Evolutionary conservation across 176 grass and related monocot genomes (phyloP).

Genomic region (Rhynchospora breviuscula): DNA sequence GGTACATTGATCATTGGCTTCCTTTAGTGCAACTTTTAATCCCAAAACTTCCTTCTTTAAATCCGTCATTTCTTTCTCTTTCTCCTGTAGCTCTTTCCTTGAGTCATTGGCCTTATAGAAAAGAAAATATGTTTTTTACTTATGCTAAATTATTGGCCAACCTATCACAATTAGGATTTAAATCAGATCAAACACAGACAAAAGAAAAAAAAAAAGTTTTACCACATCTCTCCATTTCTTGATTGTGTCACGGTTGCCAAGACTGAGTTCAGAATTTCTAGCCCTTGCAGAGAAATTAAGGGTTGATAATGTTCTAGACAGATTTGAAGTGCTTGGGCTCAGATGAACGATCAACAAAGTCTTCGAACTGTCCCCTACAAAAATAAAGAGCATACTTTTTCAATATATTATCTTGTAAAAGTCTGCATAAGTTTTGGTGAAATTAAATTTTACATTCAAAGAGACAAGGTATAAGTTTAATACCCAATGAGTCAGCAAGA

Average conservation of each 20-base stretch:
- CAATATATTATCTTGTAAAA: conserved; percentile 11
- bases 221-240: conserved; percentile 99
- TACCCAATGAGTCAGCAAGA: conserved; percentile 91
- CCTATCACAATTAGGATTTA: conserved; percentile 25
- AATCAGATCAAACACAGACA: not conserved
- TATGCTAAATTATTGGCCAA: conserved; percentile 60
- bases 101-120: conserved; percentile 92
- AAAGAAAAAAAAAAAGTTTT: conserved; percentile 29
- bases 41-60: conserved; percentile 65
- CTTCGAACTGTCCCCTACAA: conserved; percentile 78
- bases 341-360: conserved; percentile 83
- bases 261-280: conserved; percentile 93
- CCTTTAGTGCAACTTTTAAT: conserved; percentile 80
- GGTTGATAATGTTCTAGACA: conserved; percentile 74
- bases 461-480: not conserved
- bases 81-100: conserved; percentile 83
- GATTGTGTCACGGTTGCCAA: conserved; percentile 97
- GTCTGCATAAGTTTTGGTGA: not conserved
- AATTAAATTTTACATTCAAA: not conserved
- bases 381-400: conserved; percentile 15
- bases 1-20: conserved; percentile 74
- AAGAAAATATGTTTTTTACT: conserved; percentile 25
- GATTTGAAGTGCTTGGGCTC: conserved; percentile 86
- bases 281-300: conserved; percentile 91
- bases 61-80: conserved; percentile 85